Evolutionary conservation across 1,139 yeast species (phyloP).

Genomic region (Yamadazyma friedrichii): DNA sequence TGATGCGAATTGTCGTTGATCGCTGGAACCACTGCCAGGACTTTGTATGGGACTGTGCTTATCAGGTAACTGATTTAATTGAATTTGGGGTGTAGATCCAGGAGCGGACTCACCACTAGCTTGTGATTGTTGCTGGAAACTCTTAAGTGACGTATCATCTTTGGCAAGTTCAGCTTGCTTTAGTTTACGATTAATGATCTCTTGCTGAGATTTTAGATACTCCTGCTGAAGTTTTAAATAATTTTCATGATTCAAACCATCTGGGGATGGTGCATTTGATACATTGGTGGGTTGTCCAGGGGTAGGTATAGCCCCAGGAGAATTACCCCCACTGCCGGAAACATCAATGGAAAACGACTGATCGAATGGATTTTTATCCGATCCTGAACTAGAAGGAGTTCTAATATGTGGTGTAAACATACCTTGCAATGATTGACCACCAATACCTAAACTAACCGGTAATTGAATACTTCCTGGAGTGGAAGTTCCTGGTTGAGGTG

Average conservation of each 20-base stretch:
- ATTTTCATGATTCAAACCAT: constrained; percentile 27
- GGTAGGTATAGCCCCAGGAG: constrained; percentile 3
- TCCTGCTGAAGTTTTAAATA: constrained; percentile 41
- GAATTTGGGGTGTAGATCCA: background rate
- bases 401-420: constrained; percentile 39
- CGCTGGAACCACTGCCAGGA: background rate
- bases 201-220: constrained; percentile 39
- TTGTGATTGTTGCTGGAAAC: background rate
- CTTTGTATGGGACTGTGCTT: constrained; percentile 1
- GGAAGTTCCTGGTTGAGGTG: background rate
- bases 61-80: no score
- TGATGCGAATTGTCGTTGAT: background rate
- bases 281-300: background rate
- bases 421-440: constrained; percentile 19
- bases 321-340: background rate
- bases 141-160: background rate
- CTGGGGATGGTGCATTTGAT: background rate
- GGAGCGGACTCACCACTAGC: background rate
- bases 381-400: constrained; percentile 30
- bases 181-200: constrained; percentile 27
- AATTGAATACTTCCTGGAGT: background rate
- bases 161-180: constrained; percentile 13
- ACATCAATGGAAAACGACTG: constrained; percentile 20
- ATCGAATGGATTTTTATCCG: constrained; percentile 42
- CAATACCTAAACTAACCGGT: background rate